Evolutionary conservation across 2,329 filamentous ascomycete species (phyloP).

Genomic region (Fusarium pseudocircinatum): DNA sequence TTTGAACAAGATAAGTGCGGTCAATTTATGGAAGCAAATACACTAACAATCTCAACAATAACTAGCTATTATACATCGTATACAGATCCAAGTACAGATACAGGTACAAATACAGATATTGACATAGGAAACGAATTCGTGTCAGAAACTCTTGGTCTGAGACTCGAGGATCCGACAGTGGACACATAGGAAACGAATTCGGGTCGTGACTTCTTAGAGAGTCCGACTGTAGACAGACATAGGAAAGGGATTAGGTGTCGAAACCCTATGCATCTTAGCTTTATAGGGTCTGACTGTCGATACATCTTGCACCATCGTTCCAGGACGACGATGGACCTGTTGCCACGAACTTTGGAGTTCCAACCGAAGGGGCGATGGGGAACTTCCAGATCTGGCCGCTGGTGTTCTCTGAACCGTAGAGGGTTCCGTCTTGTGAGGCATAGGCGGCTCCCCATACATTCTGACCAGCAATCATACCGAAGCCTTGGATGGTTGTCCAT

Average conservation of each 20-base stretch:
- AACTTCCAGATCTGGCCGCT: conserved; percentile 35
- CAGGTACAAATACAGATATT: background rate
- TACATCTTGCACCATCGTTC: conserved; percentile 37
- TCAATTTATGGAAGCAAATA: conserved; percentile 9
- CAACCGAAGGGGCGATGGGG: conserved; percentile 26
- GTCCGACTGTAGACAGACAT: conserved; percentile 14
- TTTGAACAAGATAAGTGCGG: background rate
- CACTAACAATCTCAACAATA: background rate
- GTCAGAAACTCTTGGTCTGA: background rate
- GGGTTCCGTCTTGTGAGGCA: conserved; percentile 30
- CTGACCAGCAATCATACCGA: conserved; percentile 4
- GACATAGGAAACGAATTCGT: conserved; percentile 21
- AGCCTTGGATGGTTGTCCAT: conserved; percentile 27
- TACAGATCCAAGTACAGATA: background rate
- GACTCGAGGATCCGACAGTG: background rate
- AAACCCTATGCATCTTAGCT: background rate
- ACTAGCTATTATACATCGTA: conserved; percentile 16
- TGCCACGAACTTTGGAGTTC: conserved; percentile 17
- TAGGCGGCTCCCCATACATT: conserved; percentile 38
- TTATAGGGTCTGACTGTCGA: conserved; percentile 26
- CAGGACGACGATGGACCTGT: conserved; percentile 19
- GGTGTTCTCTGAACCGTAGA: conserved; percentile 34
- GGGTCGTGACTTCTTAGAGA: background rate
- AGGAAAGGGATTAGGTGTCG: conserved; percentile 10
- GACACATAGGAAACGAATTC: conserved; percentile 10